phyloP scores from a whole-genome alignment of 495 filamentous ascomycete genomes.

The Cairneyella variabilis region DNA sequence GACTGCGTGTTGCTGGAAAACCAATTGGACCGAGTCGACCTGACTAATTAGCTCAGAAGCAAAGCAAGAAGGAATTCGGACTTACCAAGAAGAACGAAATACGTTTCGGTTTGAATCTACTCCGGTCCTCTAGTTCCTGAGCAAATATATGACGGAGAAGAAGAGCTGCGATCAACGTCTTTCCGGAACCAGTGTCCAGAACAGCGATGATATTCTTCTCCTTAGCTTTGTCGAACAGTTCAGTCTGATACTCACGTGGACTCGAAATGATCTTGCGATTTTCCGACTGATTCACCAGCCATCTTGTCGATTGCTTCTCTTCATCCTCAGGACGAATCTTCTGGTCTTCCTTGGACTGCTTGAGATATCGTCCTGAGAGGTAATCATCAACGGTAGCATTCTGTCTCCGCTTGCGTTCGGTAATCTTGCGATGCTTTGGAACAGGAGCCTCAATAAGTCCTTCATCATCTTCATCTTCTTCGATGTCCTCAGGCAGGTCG shows the following conservation, averaged over 20 bases:
- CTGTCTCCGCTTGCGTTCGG: conserved; percentile 45
- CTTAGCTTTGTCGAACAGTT: conserved; percentile 89
- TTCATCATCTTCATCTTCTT: conserved; percentile 26
- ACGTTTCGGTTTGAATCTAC: conserved; percentile 51
- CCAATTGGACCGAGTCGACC: conserved; percentile 80
- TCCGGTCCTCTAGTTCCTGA: conserved; percentile 70
- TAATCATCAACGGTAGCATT: conserved; percentile 49
- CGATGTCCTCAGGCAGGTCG: conserved; percentile 10
- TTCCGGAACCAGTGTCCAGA: conserved; percentile 97
- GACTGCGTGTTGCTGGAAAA: conserved; percentile 86
- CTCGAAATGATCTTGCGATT: conserved; percentile 56
- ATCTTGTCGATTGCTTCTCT: conserved; percentile 34
- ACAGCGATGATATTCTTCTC: conserved; percentile 88
- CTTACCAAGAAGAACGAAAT: conserved; percentile 87
- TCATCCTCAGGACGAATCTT: conserved; percentile 26
- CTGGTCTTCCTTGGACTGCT: conserved; percentile 11
- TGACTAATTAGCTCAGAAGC: background rate
- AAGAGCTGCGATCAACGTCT: conserved; percentile 90
- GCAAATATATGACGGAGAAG: conserved; percentile 76
- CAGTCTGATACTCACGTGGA: conserved; percentile 87
- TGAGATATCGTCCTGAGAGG: conserved; percentile 3
- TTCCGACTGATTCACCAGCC: conserved; percentile 26
- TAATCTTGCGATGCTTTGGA: conserved; percentile 32
- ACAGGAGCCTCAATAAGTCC: background rate
- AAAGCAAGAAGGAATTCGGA: background rate